These are phyloP conservation scores for Talaromyces atroroseus DNA, from an alignment of 2,329 filamentous ascomycete species.

Conservation along the genomic window DNA sequence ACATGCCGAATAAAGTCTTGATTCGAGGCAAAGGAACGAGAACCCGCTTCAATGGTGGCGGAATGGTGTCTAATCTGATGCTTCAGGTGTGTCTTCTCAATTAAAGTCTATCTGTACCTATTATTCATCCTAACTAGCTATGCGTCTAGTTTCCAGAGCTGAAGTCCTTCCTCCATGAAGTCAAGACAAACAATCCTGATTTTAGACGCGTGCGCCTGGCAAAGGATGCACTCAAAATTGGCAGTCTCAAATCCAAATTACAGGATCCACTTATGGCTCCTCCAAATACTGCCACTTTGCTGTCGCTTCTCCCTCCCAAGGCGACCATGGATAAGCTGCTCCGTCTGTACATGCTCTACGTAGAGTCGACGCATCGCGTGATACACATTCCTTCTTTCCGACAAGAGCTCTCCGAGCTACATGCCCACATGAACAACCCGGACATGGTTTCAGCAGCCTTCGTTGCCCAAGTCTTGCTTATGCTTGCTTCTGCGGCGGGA, in stretches of 20 bases:
- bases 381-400: conserved; percentile 38
- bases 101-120: not conserved
- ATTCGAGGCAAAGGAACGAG: conserved; percentile 35
- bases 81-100: conserved; percentile 29
- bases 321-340: conserved; percentile 34
- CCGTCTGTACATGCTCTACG: conserved; percentile 33
- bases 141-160: conserved; percentile 33
- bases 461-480: conserved; percentile 32
- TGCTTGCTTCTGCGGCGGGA: conserved; percentile 37
- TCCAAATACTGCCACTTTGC: conserved; percentile 26
- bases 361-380: conserved; percentile 37
- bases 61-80: conserved; percentile 35
- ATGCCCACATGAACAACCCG: conserved; percentile 24
- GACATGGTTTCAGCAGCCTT: conserved; percentile 26
- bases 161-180: conserved; percentile 32
- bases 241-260: conserved; percentile 26
- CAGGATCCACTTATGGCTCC: conserved; percentile 24
- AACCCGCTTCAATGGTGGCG: conserved; percentile 38
- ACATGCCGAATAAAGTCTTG: conserved; percentile 30
- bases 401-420: conserved; percentile 34
- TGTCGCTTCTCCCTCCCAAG: conserved; percentile 30
- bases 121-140: not conserved
- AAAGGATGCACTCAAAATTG: conserved; percentile 28
- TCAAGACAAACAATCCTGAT: conserved; percentile 32
- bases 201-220: conserved; percentile 30